These are phyloP conservation scores for Umbilicus rupestris DNA, from an alignment of 164 flowering plant genomes.

Conservation along the genomic window DNA sequence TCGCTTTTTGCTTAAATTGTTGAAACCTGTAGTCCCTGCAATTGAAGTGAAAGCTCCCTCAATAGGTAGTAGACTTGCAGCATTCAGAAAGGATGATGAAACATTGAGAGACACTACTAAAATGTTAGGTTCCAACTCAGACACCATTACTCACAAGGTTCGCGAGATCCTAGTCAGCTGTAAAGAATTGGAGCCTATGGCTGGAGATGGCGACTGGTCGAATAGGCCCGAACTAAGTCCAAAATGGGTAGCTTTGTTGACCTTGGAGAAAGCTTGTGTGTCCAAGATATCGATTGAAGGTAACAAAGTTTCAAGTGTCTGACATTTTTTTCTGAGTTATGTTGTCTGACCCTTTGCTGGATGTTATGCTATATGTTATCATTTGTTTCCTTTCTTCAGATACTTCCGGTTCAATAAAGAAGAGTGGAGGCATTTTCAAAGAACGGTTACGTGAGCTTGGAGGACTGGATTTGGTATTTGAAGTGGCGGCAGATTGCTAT, in stretches of 20 bases:
- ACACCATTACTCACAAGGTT: slow-evolving; percentile 54
- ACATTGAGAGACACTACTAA: slow-evolving; percentile 24
- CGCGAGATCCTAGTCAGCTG: slow-evolving; percentile 64
- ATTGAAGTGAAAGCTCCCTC: slow-evolving; percentile 35
- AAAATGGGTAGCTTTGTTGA: slow-evolving; percentile 89
- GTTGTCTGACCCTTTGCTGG: background rate
- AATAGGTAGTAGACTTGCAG: slow-evolving; percentile 62
- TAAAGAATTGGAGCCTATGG: slow-evolving; percentile 52
- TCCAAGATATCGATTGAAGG: slow-evolving; percentile 91
- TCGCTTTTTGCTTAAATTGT: slow-evolving; percentile 60
- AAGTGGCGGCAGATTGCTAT: slow-evolving; percentile 52
- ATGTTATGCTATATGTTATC: background rate
- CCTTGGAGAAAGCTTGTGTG: slow-evolving; percentile 86
- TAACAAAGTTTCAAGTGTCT: slow-evolving; percentile 14
- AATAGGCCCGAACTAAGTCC: slow-evolving; percentile 65
- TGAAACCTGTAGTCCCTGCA: slow-evolving; percentile 44
- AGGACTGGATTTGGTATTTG: slow-evolving; percentile 88
- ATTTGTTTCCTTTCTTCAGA: slow-evolving; percentile 31
- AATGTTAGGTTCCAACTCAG: slow-evolving; percentile 44
- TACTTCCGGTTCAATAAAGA: slow-evolving; percentile 56
- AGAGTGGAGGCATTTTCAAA: slow-evolving; percentile 70
- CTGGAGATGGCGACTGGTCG: slow-evolving; percentile 21
- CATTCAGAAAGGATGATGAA: slow-evolving; percentile 39
- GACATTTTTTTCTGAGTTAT: background rate
- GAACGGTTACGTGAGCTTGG: slow-evolving; percentile 82